These are phyloP conservation scores for Angophora floribunda DNA, from an alignment of 345 rosid species.

Conservation along the genomic window DNA sequence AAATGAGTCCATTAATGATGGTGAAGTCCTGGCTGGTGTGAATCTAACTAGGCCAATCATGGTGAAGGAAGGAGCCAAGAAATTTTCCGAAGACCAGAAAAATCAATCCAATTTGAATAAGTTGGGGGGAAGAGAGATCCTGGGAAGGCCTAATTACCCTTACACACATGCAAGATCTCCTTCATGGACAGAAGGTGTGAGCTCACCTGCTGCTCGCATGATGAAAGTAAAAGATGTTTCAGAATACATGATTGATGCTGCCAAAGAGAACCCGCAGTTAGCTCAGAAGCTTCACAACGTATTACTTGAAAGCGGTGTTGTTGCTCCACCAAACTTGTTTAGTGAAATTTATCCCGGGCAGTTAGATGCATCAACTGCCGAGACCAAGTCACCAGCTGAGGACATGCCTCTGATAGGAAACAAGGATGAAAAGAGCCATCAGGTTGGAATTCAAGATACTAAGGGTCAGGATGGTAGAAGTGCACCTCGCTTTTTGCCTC, in stretches of 20 bases:
- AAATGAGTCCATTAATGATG: constrained; percentile 31
- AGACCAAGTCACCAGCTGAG: constrained; percentile 12
- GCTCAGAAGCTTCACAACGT: constrained; percentile 93
- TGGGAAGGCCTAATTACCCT: constrained; percentile 39
- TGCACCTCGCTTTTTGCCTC: constrained; percentile 49
- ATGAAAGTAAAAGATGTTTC: constrained; percentile 97
- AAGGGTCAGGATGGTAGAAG: constrained; percentile 33
- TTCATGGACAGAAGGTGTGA: constrained; percentile 97
- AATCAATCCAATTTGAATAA: constrained; percentile 18
- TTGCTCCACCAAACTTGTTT: constrained; percentile 80
- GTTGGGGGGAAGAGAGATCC: constrained; percentile 13
- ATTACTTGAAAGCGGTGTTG: constrained; percentile 86
- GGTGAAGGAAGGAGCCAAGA: constrained; percentile 28
- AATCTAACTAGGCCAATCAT: background rate
- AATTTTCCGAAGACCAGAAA: constrained; percentile 13
- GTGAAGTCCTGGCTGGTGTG: constrained; percentile 12
- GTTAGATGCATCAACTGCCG: constrained; percentile 19
- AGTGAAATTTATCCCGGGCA: constrained; percentile 52
- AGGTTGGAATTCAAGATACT: constrained; percentile 14
- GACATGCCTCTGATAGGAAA: constrained; percentile 23
- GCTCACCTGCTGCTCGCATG: constrained; percentile 71
- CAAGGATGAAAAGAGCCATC: constrained; percentile 23
- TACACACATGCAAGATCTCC: constrained; percentile 67
- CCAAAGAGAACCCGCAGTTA: constrained; percentile 88
- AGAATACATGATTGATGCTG: constrained; percentile 88